Conservation (phyloP, 2,329 filamentous ascomycete genomes). For the Amphichorda felina region DNA sequence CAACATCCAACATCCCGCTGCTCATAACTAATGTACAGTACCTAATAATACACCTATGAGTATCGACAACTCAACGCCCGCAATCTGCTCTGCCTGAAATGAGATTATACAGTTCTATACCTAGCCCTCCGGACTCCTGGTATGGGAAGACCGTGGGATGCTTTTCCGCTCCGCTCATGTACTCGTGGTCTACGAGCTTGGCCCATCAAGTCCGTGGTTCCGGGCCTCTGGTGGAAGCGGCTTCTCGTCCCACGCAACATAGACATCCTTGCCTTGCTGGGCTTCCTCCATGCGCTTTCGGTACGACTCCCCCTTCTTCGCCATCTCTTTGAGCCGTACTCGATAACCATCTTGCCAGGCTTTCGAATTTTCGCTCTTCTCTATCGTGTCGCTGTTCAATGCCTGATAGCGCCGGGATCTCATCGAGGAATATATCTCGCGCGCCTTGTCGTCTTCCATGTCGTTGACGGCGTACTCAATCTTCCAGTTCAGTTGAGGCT, state of each 20-base stretch:
- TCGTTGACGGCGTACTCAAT: constrained; percentile 72
- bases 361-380: background rate
- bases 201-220: background rate
- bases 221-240: constrained; percentile 9
- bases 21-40: too few relatives aligned
- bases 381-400: constrained; percentile 27
- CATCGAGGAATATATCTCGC: constrained; percentile 40
- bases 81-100: too few relatives aligned
- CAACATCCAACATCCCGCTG: too few relatives aligned
- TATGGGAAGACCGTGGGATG: too few relatives aligned
- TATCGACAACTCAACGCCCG: too few relatives aligned
- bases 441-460: constrained; percentile 31
- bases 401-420: constrained; percentile 41
- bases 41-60: too few relatives aligned
- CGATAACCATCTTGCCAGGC: background rate
- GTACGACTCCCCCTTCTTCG: constrained; percentile 42
- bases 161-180: too few relatives aligned
- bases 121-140: too few relatives aligned
- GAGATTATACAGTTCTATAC: too few relatives aligned
- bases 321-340: constrained; percentile 18
- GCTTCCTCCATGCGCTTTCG: constrained; percentile 41
- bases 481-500: constrained; percentile 43
- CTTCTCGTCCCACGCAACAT: constrained; percentile 31
- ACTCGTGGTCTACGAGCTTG: too few relatives aligned
- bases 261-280: constrained; percentile 33